Conservation (phyloP, 1,284 basidiomycete genomes). For the Malassezia slooffiae region DNA sequence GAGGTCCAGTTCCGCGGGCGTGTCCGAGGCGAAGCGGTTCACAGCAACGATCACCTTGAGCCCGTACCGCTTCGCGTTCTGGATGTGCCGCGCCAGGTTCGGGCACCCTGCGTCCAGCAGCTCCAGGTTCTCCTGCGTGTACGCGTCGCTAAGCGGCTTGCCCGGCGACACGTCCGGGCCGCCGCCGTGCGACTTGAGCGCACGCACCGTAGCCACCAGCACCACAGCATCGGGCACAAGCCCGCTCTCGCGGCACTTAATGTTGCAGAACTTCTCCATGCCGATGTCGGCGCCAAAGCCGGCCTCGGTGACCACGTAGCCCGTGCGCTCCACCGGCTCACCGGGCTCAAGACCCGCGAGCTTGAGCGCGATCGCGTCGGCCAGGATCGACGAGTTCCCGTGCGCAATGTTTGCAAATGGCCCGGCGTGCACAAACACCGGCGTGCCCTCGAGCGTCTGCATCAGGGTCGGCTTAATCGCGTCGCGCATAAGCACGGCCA, state of each 20-base stretch:
- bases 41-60: slow-evolving; percentile 92
- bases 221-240: slow-evolving; percentile 85
- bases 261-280: slow-evolving; percentile 83
- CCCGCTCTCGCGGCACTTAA: slow-evolving; percentile 91
- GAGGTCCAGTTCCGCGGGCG: slow-evolving; percentile 75
- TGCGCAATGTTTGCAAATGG: slow-evolving; percentile 99
- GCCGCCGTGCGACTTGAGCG: slow-evolving; percentile 97
- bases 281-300: slow-evolving; percentile 98
- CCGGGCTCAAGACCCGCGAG: slow-evolving; percentile 91
- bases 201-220: slow-evolving; percentile 92
- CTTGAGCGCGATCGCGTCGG: slow-evolving; percentile 89
- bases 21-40: slow-evolving; percentile 87
- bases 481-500: slow-evolving; percentile 96
- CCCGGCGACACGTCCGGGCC: slow-evolving; percentile 94
- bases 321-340: slow-evolving; percentile 65
- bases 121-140: slow-evolving; percentile 84
- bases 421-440: slow-evolving; percentile 96
- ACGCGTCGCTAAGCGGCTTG: slow-evolving; percentile 83
- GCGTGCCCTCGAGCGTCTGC: slow-evolving; percentile 96
- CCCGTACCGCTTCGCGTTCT: slow-evolving; percentile 90
- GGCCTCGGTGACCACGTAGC: slow-evolving; percentile 95
- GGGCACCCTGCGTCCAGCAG: slow-evolving; percentile 82
- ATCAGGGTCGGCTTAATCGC: slow-evolving; percentile 98
- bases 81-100: slow-evolving; percentile 85
- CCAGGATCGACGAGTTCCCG: slow-evolving; percentile 95